phyloP scores from a whole-genome alignment of 2,329 filamentous ascomycete species.

The Neoscytalidium dimidiatum region DNA sequence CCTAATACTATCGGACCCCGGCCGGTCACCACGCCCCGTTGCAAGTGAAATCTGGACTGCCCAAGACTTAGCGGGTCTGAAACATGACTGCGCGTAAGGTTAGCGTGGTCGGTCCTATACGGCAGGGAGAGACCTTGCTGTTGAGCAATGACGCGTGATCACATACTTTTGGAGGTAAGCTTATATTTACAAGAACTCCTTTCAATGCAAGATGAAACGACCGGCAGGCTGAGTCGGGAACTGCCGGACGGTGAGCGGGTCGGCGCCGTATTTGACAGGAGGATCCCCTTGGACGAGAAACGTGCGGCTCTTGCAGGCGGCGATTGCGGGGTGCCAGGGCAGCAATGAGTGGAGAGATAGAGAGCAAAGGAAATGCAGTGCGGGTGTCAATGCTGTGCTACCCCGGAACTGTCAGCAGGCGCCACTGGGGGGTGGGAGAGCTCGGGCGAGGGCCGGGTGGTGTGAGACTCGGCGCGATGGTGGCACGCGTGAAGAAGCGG shows the following conservation, averaged over 20 bases:
- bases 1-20: slow-evolving; percentile 13
- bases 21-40: background rate
- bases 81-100: slow-evolving; percentile 19
- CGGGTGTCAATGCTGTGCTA: slow-evolving; percentile 6
- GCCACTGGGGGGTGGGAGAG: background rate
- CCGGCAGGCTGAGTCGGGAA: background rate
- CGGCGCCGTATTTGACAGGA: background rate
- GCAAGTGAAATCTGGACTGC: slow-evolving; percentile 4
- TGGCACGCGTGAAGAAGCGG: slow-evolving; percentile 6
- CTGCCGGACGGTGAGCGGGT: background rate
- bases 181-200: slow-evolving; percentile 13
- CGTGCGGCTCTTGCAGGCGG: slow-evolving; percentile 1
- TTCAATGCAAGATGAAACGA: slow-evolving; percentile 20
- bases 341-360: background rate
- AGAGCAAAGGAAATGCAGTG: background rate
- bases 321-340: background rate
- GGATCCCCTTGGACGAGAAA: background rate
- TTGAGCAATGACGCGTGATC: slow-evolving; percentile 1
- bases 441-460: background rate
- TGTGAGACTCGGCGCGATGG: slow-evolving; percentile 7
- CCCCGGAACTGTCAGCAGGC: slow-evolving; percentile 7
- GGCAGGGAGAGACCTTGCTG: slow-evolving; percentile 13
- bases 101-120: slow-evolving; percentile 10
- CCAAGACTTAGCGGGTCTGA: slow-evolving; percentile 10
- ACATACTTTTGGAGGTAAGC: slow-evolving; percentile 19